A percentile compares a stretch with the other conserved stretches of the same genome.
These are phyloP conservation scores for Biscogniauxia mediterranea DNA, from an alignment of 2,329 filamentous ascomycete species.

Conservation along the genomic window DNA sequence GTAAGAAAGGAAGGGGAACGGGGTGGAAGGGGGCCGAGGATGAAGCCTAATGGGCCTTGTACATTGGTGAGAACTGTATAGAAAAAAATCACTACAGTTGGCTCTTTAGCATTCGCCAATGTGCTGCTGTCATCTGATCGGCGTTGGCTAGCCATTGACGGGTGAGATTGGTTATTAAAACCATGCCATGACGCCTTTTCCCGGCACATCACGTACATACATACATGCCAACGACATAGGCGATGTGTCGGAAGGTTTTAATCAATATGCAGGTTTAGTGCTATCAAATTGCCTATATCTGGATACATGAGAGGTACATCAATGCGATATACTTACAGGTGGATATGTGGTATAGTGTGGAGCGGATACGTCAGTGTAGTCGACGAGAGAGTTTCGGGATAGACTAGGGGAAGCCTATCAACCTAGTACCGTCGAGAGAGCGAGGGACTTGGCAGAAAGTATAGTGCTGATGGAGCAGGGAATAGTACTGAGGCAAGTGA, in stretches of 20 bases:
- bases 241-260: background rate
- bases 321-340: background rate
- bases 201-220: background rate
- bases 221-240: background rate
- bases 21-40: no score
- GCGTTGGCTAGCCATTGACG: background rate
- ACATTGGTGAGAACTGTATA: constrained; percentile 26
- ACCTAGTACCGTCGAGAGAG: background rate
- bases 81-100: constrained; percentile 14
- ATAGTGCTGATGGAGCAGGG: background rate
- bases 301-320: background rate
- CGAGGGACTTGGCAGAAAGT: background rate
- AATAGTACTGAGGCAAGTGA: background rate
- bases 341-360: background rate
- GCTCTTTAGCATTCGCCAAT: background rate
- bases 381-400: background rate
- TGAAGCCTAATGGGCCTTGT: constrained; percentile 15
- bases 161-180: background rate
- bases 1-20: constrained; percentile 7
- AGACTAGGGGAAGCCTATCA: background rate
- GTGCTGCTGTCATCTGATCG: background rate
- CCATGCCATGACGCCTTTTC: background rate
- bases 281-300: background rate
- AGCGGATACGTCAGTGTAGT: background rate
- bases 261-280: background rate